Evolutionary conservation across 1,284 basidiomycete species (phyloP), one percentile per base, ranked within the genome.

Genomic region (Tilletia caries): DNA sequence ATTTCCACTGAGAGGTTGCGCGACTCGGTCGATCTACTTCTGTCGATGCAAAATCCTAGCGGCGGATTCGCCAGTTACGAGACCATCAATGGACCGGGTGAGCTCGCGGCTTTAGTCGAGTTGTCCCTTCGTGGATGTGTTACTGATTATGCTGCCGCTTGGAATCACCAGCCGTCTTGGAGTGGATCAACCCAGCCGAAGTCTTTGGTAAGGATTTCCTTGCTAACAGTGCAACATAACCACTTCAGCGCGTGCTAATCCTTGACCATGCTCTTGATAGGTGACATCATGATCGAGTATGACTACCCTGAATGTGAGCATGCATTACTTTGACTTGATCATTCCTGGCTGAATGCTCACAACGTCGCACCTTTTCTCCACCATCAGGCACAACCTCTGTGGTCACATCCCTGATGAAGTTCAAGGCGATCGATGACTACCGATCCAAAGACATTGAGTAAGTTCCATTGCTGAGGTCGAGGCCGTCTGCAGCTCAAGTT

Each of bases 21-120:
- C 74, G 91, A 96, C 82, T 88, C 92, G 0, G 90, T 98, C 46
- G 95, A 98, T 80, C 87, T 93, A 1, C 83, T 98, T 74, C 86
- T 99, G 23, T 89, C 89, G 10, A 86, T 98, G 86, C 95, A 98
- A 83, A 98, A 98, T 82, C 81, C 87, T 0, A 86, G 89, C 70
- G 96, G 96, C 3, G 96, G 95, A 0, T 98, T 92, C 80, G 94
- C 95, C 15, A 92, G 90, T 77, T 98, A 98, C 82, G 96, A 98
- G 84, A 88, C 90, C 20, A 89, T 95, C 73, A 89, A 96, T 68
- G 95, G 91, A 0, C 90, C 92, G 2, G 81, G 85, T 60, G 89
- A 90, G 86, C 86, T 98, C 77, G 20, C 18, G 13, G 12, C n/a
- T 52, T 52, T 6, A 13, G 27, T 6, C 23, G 2, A 2, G 27